Evolutionary conservation across 306 rosid genomes (phyloP).

Genomic region (Aeschynomene evenia): DNA sequence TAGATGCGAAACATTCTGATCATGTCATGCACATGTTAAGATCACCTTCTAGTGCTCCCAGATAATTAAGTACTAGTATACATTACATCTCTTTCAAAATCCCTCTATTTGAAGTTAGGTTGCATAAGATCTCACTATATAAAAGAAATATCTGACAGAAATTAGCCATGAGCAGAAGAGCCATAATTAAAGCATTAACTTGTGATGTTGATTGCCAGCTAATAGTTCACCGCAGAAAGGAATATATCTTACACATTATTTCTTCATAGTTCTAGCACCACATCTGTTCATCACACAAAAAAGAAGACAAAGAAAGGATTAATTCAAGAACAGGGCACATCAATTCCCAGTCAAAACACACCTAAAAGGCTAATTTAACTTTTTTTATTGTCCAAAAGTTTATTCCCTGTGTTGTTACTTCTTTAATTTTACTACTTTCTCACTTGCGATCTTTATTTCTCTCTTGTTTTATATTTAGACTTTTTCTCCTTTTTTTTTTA

Average conservation of each 20-base stretch:
- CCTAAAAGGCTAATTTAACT: too few species aligned
- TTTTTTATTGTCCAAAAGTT: too few species aligned
- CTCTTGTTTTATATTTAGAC: too few species aligned
- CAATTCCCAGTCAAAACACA: too few species aligned
- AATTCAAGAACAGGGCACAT: too few species aligned
- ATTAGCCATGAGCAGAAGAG: slow-evolving; percentile 11
- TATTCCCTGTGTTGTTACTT: too few species aligned
- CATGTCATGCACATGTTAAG: slow-evolving; percentile 32
- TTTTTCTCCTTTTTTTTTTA: too few species aligned
- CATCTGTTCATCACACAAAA: slow-evolving; percentile 54
- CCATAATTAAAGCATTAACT: slow-evolving; percentile 24
- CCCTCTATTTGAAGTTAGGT: slow-evolving; percentile 25
- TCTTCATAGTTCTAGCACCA: slow-evolving; percentile 87
- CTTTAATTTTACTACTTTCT: too few species aligned
- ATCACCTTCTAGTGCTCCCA: slow-evolving; percentile 25
- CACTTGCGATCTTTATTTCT: too few species aligned
- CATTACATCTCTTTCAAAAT: not conserved
- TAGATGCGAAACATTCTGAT: slow-evolving; percentile 32
- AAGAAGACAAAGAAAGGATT: slow-evolving; percentile 5
- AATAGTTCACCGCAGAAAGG: slow-evolving; percentile 25
- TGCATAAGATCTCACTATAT: slow-evolving; percentile 31
- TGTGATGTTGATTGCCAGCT: slow-evolving; percentile 28
- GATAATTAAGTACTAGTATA: slow-evolving; percentile 17
- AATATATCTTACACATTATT: slow-evolving; percentile 16
- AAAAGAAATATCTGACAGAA: not conserved